phyloP scores from a whole-genome alignment of 75 land plant genomes.

The Larix kaempferi region DNA sequence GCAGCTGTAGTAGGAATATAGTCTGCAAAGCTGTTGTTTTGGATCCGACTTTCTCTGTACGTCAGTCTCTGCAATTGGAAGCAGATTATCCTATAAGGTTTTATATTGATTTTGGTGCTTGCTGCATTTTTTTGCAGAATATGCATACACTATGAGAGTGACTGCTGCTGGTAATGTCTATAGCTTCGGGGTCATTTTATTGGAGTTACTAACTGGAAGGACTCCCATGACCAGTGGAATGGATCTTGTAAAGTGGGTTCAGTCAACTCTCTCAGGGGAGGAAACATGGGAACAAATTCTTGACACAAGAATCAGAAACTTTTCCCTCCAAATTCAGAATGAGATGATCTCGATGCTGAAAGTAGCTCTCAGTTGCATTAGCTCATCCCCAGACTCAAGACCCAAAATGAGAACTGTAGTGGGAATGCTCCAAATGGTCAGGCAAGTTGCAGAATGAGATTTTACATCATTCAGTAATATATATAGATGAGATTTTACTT shows the following conservation, averaged over 20 bases:
- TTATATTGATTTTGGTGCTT: background rate
- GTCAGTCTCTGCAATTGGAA: background rate
- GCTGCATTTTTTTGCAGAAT: conserved; percentile 41
- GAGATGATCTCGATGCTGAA: conserved; percentile 74
- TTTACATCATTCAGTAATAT: no score
- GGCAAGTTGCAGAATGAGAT: no score
- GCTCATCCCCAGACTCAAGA: conserved; percentile 40
- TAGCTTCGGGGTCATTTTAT: conserved; percentile 70
- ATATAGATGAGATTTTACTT: no score
- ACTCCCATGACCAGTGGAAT: conserved; percentile 52
- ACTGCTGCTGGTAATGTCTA: conserved; percentile 69
- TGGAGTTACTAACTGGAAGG: conserved; percentile 74
- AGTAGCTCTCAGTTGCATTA: conserved; percentile 57
- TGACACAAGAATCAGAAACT: conserved; percentile 36
- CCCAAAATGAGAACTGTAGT: conserved; percentile 67
- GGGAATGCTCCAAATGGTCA: conserved; percentile 30
- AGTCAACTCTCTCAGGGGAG: conserved; percentile 28
- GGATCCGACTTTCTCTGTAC: no score
- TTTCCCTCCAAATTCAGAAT: conserved; percentile 20
- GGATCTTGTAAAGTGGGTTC: conserved; percentile 66
- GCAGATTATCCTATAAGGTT: background rate
- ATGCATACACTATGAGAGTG: conserved; percentile 85
- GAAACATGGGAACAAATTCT: conserved; percentile 55
- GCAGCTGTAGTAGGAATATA: background rate
- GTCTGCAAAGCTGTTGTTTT: background rate